Conservation (phyloP, 352 stramenopile species). For the Pythium dissimile region DNA sequence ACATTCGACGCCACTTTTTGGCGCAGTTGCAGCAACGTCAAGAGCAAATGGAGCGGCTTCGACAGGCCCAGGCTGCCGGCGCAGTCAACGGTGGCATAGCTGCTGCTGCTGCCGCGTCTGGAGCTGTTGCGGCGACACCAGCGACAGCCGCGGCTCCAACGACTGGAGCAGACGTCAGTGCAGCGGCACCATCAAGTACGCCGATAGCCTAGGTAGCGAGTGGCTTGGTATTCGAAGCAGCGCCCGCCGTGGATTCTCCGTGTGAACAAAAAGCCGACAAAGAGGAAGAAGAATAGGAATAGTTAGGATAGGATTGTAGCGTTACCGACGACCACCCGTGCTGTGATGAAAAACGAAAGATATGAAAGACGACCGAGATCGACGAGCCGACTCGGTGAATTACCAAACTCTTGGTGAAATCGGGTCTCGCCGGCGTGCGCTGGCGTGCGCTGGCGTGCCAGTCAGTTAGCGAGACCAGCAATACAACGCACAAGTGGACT, state of each 20-base stretch:
- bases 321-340: too few relatives aligned
- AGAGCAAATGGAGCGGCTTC: conserved; percentile 49
- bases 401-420: too few relatives aligned
- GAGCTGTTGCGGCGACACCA: neutral
- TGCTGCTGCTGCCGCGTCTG: neutral
- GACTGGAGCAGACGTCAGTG: neutral
- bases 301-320: conserved; percentile 20
- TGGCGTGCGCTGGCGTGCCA: too few relatives aligned
- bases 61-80: conserved; percentile 27
- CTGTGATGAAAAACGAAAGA: conserved; percentile 6
- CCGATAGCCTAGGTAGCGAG: neutral
- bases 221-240: neutral
- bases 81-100: neutral
- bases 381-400: too few relatives aligned
- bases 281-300: neutral
- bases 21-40: conserved; percentile 75
- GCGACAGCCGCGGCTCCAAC: neutral
- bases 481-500: too few relatives aligned
- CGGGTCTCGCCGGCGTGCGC: too few relatives aligned
- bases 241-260: neutral
- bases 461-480: too few relatives aligned
- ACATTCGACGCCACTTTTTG: conserved; percentile 83
- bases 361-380: too few relatives aligned
- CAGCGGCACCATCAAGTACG: conserved; percentile 6
- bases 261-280: neutral